Evolutionary conservation across 495 filamentous ascomycete genomes (phyloP).

Genomic region (Xylaria flabelliformis): DNA sequence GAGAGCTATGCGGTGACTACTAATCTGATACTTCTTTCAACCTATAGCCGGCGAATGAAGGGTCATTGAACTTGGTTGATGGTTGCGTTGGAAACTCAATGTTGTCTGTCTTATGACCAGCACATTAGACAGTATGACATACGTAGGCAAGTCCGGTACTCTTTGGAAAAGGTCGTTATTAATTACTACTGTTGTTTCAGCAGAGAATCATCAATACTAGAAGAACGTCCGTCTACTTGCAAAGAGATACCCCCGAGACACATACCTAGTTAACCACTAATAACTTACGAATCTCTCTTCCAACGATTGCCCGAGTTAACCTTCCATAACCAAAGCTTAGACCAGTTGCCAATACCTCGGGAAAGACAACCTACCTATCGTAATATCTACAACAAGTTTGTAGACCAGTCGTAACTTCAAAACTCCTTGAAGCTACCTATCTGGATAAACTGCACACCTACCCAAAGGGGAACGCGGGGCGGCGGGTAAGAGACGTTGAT

Average conservation of each 20-base stretch:
- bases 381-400: not conserved
- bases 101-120: not conserved
- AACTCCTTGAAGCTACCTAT: no score
- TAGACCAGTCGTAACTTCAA: no score
- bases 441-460: conserved; percentile 8
- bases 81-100: not conserved
- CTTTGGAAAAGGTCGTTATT: not conserved
- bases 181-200: not conserved
- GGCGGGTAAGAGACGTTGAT: conserved; percentile 12
- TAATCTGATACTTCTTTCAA: not conserved
- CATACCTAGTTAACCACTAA: not conserved
- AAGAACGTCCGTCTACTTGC: not conserved
- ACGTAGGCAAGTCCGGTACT: not conserved
- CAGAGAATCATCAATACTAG: not conserved
- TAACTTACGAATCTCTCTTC: not conserved
- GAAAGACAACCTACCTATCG: not conserved
- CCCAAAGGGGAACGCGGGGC: conserved; percentile 22
- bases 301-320: not conserved
- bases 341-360: not conserved
- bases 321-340: not conserved
- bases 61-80: not conserved
- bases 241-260: not conserved
- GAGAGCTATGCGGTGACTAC: not conserved
- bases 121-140: not conserved
- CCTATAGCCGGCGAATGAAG: not conserved